phyloP scores from a whole-genome alignment of 495 filamentous ascomycete species.

The Penicillium lagena region DNA sequence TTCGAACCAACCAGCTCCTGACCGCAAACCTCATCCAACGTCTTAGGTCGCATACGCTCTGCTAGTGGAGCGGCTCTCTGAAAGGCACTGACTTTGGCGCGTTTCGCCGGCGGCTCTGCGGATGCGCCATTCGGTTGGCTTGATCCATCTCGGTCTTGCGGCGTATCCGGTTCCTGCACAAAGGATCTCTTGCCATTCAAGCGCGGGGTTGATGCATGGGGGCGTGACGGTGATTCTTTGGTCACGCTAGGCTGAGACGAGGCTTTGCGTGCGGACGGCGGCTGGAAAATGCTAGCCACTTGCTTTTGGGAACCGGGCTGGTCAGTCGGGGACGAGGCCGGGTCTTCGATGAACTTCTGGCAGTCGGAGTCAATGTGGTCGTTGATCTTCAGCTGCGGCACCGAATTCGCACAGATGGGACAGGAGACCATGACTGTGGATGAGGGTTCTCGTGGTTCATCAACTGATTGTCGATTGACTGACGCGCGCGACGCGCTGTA shows the following conservation, averaged over 20 bases:
- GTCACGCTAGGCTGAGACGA: slow-evolving; percentile 16
- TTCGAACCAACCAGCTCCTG: slow-evolving; percentile 84
- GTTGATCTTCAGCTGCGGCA: slow-evolving; percentile 76
- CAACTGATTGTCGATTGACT: neutral
- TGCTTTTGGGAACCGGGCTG: slow-evolving; percentile 41
- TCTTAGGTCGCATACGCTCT: slow-evolving; percentile 85
- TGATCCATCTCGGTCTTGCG: slow-evolving; percentile 9
- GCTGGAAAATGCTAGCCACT: slow-evolving; percentile 73
- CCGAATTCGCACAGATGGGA: slow-evolving; percentile 76
- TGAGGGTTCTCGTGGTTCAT: neutral
- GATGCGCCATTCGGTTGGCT: slow-evolving; percentile 9
- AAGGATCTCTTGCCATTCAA: slow-evolving; percentile 31
- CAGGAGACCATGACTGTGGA: slow-evolving; percentile 63
- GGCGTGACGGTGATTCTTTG: slow-evolving; percentile 14
- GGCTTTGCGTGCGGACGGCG: slow-evolving; percentile 48
- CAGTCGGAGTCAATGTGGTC: slow-evolving; percentile 86
- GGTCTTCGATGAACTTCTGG: slow-evolving; percentile 47
- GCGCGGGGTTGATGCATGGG: slow-evolving; percentile 18
- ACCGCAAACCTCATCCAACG: slow-evolving; percentile 79
- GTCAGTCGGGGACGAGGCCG: slow-evolving; percentile 31
- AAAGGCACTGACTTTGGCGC: slow-evolving; percentile 52
- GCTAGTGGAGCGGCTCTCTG: slow-evolving; percentile 76
- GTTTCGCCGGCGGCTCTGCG: slow-evolving; percentile 43
- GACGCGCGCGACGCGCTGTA: slow-evolving; percentile 1
- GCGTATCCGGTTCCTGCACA: slow-evolving; percentile 14